phyloP scores from a whole-genome alignment of 139 green algal genomes.

The Tetradesmus obliquus region DNA sequence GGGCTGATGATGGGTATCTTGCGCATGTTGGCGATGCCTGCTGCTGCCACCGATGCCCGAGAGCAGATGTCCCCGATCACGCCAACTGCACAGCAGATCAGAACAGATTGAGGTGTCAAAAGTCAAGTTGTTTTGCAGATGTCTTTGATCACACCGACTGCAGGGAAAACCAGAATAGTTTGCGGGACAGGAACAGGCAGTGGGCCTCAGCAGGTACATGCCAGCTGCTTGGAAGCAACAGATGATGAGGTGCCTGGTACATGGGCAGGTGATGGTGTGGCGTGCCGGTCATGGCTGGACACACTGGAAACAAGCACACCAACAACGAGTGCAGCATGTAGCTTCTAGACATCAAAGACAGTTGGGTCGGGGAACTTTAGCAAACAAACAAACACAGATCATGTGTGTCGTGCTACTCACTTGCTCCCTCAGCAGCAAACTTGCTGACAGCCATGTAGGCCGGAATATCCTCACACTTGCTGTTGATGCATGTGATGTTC shows the following conservation, averaged over 20 bases:
- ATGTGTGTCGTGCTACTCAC: background rate
- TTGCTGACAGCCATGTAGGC: constrained; percentile 10
- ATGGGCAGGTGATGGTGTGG: too few relatives aligned
- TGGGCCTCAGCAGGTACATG: too few relatives aligned
- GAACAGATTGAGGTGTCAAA: background rate
- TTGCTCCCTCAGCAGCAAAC: constrained; percentile 12
- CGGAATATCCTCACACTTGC: constrained; percentile 9
- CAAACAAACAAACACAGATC: too few relatives aligned
- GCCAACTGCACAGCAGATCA: background rate
- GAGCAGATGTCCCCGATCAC: constrained; percentile 41
- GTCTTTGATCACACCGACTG: background rate
- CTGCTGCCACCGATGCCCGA: constrained; percentile 20
- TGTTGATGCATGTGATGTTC: constrained; percentile 40
- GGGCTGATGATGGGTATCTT: constrained; percentile 41
- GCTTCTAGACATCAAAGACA: background rate
- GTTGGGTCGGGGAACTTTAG: background rate
- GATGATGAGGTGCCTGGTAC: too few relatives aligned
- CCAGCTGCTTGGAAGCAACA: too few relatives aligned
- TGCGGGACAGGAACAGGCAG: too few relatives aligned
- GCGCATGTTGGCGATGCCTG: background rate
- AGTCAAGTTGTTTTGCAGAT: background rate
- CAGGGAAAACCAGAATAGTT: background rate
- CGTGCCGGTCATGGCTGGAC: too few relatives aligned
- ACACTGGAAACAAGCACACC: too few relatives aligned
- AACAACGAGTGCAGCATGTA: background rate